A percentile compares a stretch with the other conserved stretches of the same genome.
Evolutionary conservation across 2,329 filamentous ascomycete genomes (phyloP).

Genomic region (Epichloe gansuensis): DNA sequence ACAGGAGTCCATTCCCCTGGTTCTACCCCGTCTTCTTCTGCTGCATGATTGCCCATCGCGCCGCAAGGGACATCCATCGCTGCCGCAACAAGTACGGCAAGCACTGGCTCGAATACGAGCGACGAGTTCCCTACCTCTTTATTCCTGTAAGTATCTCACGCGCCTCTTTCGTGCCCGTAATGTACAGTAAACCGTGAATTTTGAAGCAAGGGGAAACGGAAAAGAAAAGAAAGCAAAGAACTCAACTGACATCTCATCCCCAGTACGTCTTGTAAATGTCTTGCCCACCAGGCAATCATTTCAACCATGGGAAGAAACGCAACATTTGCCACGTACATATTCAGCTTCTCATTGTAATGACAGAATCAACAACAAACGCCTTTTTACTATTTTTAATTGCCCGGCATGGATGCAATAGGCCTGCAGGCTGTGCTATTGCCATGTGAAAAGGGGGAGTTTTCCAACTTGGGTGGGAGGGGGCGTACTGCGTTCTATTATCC

Average conservation of each 20-base stretch:
- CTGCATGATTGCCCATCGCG: constrained; percentile 70
- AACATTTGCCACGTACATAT: background rate
- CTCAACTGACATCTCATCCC: background rate
- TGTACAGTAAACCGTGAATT: background rate
- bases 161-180: background rate
- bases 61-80: constrained; percentile 60
- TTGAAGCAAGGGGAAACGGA: background rate
- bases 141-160: constrained; percentile 44
- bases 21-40: constrained; percentile 80
- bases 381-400: too few relatives aligned
- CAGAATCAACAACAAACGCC: background rate
- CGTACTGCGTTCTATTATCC: background rate
- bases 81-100: constrained; percentile 73
- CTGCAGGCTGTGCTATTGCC: background rate
- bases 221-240: background rate
- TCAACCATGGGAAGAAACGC: background rate
- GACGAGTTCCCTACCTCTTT: constrained; percentile 68
- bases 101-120: constrained; percentile 69
- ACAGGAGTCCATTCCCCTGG: constrained; percentile 68
- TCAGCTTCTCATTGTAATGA: background rate
- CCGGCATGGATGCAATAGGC: too few relatives aligned
- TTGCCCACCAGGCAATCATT: background rate
- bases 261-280: background rate
- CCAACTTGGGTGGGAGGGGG: background rate
- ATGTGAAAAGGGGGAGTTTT: background rate